Percentiles rank a stretch among this genome's conserved stretches.
Evolutionary conservation across 2,329 filamentous ascomycete species (phyloP).

Genomic region (Chaetothyriales sp.): DNA sequence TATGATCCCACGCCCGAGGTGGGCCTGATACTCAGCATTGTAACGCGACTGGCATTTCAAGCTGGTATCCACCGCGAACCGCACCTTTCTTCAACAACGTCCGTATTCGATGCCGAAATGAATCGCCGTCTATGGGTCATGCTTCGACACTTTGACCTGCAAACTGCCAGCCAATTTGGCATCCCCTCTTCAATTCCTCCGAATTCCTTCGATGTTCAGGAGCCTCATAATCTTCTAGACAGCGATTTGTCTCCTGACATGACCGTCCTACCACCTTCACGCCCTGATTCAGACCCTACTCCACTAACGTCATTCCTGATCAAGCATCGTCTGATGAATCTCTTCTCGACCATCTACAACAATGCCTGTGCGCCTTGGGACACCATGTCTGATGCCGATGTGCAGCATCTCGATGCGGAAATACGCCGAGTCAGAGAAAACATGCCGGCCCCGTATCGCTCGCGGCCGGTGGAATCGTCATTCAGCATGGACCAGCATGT

Average conservation of each 20-base stretch:
- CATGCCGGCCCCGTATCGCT: background rate
- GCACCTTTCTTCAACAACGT: background rate
- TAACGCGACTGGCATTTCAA: background rate
- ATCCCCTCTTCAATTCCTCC: background rate
- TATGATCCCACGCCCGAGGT: background rate
- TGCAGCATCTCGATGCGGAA: background rate
- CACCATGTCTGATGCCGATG: background rate
- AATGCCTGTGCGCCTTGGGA: background rate
- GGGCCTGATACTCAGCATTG: background rate
- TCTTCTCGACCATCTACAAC: background rate
- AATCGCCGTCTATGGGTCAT: background rate
- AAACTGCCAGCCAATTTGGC: slow-evolving; percentile 1
- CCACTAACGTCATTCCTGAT: background rate
- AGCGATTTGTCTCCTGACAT: background rate
- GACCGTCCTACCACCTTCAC: background rate
- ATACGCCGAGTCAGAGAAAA: background rate
- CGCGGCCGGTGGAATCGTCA: slow-evolving; percentile 19
- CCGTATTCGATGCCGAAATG: background rate
- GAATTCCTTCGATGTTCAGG: background rate
- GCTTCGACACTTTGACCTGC: background rate
- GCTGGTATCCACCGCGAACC: background rate
- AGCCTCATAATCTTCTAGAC: background rate
- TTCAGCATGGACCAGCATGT: slow-evolving; percentile 37
- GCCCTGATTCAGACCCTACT: background rate
- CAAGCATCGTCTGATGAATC: background rate